phyloP scores from a whole-genome alignment of 225 moss, liverwort and hornwort genomes.

The Climacium dendroides region DNA sequence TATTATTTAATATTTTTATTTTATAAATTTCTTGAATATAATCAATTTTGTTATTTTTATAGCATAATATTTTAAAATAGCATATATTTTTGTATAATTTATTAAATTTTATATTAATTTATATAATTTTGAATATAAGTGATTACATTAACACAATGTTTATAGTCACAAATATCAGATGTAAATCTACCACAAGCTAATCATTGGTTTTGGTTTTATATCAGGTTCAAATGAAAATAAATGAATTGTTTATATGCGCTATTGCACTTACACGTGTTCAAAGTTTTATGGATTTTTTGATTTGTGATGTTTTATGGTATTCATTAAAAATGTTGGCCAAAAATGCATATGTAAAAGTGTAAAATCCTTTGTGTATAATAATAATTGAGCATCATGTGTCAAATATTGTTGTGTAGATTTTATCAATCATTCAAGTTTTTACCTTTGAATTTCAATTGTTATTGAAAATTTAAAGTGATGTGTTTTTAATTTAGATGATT shows the following conservation, averaged over 20 bases:
- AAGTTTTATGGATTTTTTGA: neutral
- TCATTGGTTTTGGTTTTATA: neutral
- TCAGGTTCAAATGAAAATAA: neutral
- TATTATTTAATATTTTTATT: too few relatives aligned
- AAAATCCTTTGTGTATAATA: neutral
- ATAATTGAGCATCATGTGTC: fast-evolving
- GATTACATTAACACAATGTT: neutral
- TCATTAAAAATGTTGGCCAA: neutral
- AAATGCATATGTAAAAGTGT: too few relatives aligned
- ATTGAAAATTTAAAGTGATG: too few relatives aligned
- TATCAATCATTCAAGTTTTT: neutral
- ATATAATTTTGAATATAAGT: too few relatives aligned
- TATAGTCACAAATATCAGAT: fast-evolving
- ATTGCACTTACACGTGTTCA: neutral
- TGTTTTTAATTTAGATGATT: too few relatives aligned
- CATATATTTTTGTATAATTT: too few relatives aligned
- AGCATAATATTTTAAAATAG: neutral
- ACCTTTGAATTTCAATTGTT: neutral
- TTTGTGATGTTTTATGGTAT: neutral
- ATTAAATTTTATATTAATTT: neutral
- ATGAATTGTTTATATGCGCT: neutral
- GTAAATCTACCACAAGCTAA: neutral
- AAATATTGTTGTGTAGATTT: neutral
- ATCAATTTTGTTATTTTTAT: too few relatives aligned
- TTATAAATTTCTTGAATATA: too few relatives aligned